Evolutionary conservation across 139 green algal species (phyloP), one percentile per base, ranked within the genome.

Genomic region (Parachlorella kessleri): DNA sequence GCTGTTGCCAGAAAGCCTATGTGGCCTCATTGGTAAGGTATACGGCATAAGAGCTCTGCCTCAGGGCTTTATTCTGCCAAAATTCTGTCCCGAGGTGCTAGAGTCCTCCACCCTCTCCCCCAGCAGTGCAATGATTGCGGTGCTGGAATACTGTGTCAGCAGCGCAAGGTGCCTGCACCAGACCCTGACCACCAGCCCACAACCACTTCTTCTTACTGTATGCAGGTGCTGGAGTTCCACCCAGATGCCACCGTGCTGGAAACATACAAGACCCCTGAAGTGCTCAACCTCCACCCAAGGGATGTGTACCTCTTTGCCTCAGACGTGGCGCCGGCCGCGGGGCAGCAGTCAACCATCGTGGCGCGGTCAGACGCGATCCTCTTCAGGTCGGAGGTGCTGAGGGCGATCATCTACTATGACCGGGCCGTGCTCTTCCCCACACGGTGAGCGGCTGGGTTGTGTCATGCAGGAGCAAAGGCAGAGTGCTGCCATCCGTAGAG

Each of bases 301-400:
- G 86, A 90, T 69, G 83, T 88, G 6, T 79, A 75, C 37, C 73
- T 90, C 4, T 90, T 90, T 77, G 83, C 84, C 10, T 66, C 59
- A 2, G 79, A 84, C 66, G 66, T 33, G 24, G 65, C 63, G 32
- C 54, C 40, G 32, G 66, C 32, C 14, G 48, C 48, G 21, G 48
- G 48, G 48, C 48, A 39, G 35, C 35, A 68, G 63, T 68, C 23
- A 30, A 68, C 63, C 63, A 30, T 68, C 63, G 24, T 68, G 24
- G 23, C 63, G 24, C 23, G 6, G 32, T 30, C 35, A 55, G 66
- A 66, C 41, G 72, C 72, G 55, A 78, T 90, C 63, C 82, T 91
- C n/a, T 84, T 90, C 53, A 66, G 82, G 21, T 81, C 84, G 6
- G 81, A 88, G 38, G 79, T 81, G 3, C 75, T 53, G 41, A 80